A percentile compares a stretch with the other conserved stretches of the same genome.
These are phyloP conservation scores for Tephrocybe sp. DNA, from an alignment of 768 basidiomycete species.

Conservation along the genomic window DNA sequence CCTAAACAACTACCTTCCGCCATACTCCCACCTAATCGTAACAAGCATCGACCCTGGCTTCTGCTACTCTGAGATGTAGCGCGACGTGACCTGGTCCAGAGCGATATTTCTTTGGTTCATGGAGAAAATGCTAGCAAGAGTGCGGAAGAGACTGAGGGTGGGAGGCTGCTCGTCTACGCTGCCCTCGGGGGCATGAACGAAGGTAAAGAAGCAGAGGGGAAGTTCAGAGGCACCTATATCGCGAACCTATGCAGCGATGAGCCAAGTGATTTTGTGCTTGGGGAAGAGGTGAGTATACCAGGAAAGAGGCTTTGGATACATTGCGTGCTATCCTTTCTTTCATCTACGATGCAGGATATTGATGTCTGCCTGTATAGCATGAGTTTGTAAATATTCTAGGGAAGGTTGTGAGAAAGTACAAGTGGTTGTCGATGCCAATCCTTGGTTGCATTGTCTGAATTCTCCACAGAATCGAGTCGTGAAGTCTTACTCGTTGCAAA, in stretches of 20 bases:
- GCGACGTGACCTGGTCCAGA: conserved; percentile 13
- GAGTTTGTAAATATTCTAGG: too few species aligned
- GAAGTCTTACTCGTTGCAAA: too few species aligned
- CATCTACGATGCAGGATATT: too few species aligned
- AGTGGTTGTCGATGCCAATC: too few species aligned
- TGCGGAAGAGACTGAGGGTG: conserved; percentile 12
- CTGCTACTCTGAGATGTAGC: too few species aligned
- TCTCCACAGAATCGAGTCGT: too few species aligned
- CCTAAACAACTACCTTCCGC: conserved; percentile 26
- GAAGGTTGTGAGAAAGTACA: too few species aligned
- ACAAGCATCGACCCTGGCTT: conserved; percentile 39
- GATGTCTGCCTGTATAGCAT: too few species aligned
- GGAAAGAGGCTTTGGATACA: too few species aligned
- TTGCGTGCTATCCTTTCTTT: too few species aligned
- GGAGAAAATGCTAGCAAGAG: conserved; percentile 27
- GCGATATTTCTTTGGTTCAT: conserved; percentile 23
- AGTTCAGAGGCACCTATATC: conserved; percentile 13
- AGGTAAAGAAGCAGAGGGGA: conserved; percentile 5
- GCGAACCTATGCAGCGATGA: neutral
- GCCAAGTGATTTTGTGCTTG: conserved; percentile 9
- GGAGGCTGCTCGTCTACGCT: conserved; percentile 11
- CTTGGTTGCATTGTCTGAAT: too few species aligned
- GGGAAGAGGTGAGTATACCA: too few species aligned
- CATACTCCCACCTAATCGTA: conserved; percentile 26
- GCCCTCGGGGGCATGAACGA: conserved; percentile 9